Evolutionary conservation across 2,329 filamentous ascomycete species (phyloP), one percentile per base, ranked within the genome.

Genomic region (Pseudogymnoascus sp.): DNA sequence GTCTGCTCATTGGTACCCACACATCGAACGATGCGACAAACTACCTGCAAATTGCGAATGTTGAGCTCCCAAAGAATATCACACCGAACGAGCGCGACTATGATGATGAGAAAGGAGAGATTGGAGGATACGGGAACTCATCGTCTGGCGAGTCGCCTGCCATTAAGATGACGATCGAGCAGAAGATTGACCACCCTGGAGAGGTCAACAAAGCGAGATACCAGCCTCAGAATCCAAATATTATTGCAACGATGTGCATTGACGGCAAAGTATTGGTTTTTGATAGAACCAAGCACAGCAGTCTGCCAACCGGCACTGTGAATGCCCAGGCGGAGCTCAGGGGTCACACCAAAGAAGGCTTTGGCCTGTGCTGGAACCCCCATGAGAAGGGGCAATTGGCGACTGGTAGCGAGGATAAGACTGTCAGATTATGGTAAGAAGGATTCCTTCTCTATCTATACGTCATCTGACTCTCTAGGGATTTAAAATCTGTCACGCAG

Each of bases 201-300:
- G 94, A 99, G 75, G 92, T 99, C 73, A 99, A 99, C 82, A 99
- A 97, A 79, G 95, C 94, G 13, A 87, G 94, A 68, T 97, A 97
- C 73, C 92, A 97, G 76, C 94, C 94, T 10, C 93, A 97, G 74
- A 99, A 99, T 72, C 92, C 93, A 4, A 92, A 99, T 71, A 87
- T 99, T 63, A 95, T 99, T 69, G 94, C 94, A 2, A 97, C 94
- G 0, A 87, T 97, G 76, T 92, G 90, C 66, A 85, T 90, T 6
- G 90, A 97, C 73, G 89, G 90, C 65, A 88, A 86, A 67, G 89
- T 97, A 42, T 86, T 97, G 73, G 86, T 99, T 68, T 99, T 95
- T 77, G 94, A 99, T 77, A 87, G 93, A 67, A 96, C 93, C 60
- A 97, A 97, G 81, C 93, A 97, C 74, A 87, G 88, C 58, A 85